Evolutionary conservation across 768 basidiomycete species (phyloP), one percentile per base, ranked within the genome.

Genomic region (Holtermannia corniformis): DNA sequence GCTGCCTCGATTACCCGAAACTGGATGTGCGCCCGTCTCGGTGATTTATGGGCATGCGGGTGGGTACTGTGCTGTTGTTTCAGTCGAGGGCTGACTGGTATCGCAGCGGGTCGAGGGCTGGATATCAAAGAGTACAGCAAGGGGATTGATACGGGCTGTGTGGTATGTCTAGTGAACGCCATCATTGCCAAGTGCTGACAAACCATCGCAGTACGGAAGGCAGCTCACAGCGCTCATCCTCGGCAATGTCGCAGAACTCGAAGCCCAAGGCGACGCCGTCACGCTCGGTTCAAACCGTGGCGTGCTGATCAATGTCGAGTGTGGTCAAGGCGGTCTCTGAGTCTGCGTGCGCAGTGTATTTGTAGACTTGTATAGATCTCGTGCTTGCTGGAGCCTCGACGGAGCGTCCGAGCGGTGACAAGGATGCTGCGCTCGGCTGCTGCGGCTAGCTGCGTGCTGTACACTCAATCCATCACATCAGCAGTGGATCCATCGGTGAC

Each of bases 131-230:
- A 85, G 20, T 93, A 85, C 84, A 81, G 83, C 2, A 74, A 90
- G 55, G 92, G 92, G 1, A 72, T 93, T 27, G 92, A 97, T 68
- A 79, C 85, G 0, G 91, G 87, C 11, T 93, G 90, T 64, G 86
- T 89, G 67, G 68, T 82, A 75, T 41, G 44, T 47, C 37, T 19
- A 10, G 1, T 32, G 22, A 28, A 37, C 42, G 28, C 21, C 27
- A 12, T 24, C 22, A 24, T 20, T 49, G 4, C 21, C n/a, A 11
- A 49, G 22, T 13, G 1, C 27, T 20, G 41, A 4, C 32, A 19
- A 20, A 5, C 21, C 44, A 12, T 57, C 81, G 78, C 75, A 81
- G 41, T 84, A 87, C 62, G 79, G 80, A 5, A 75, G 78, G 40
- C 73, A 74, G 37, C 68, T 90, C 47, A 81, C 84, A 3, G 84